Percentiles rank a stretch among this genome's conserved stretches.
Conservation (phyloP, 129 eudicot genomes). For the Silybum marianum region DNA sequence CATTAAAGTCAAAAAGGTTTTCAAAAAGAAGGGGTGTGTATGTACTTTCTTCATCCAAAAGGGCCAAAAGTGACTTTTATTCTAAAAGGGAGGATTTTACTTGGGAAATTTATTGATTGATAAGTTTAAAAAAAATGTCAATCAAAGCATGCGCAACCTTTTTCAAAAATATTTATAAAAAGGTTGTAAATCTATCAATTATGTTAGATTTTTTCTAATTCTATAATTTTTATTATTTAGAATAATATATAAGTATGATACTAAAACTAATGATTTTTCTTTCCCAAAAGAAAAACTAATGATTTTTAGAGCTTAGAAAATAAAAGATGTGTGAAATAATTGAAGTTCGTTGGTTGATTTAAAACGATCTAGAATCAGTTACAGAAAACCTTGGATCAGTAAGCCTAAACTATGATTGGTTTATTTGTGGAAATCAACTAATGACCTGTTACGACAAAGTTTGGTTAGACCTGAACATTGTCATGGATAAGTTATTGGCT, state of each 20-base stretch:
- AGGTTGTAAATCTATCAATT: neutral
- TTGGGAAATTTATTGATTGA: neutral
- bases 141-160: neutral
- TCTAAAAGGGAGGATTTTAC: neutral
- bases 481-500: no score
- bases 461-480: no score
- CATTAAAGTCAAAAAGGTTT: constrained; percentile 22
- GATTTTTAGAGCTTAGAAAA: neutral
- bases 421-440: no score
- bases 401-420: no score
- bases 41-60: constrained; percentile 8
- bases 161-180: neutral
- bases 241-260: neutral
- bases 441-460: no score
- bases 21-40: constrained; percentile 9
- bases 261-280: neutral
- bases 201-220: neutral
- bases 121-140: neutral
- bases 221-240: neutral
- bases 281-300: no score
- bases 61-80: constrained; percentile 20
- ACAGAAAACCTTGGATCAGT: no score
- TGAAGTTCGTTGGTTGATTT: no score
- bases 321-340: no score
- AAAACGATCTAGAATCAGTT: no score